Percentiles rank a stretch among this genome's conserved stretches.
Conservation (phyloP, 202 grass and related monocot genomes). For the Panicum virgatum region DNA sequence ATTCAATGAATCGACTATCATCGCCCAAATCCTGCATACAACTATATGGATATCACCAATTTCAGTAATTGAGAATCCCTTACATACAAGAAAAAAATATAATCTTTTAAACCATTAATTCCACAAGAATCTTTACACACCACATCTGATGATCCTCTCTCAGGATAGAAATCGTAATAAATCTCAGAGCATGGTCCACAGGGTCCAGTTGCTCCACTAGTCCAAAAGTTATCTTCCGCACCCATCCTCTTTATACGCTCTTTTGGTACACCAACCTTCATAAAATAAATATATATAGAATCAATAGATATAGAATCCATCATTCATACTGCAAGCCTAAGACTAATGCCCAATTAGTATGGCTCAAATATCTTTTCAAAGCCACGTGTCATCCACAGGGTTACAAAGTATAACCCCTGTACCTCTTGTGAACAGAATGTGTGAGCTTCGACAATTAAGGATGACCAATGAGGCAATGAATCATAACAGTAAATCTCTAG, state of each 20-base stretch:
- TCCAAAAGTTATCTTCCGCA: slow-evolving; percentile 97
- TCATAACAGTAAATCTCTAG: slow-evolving; percentile 11
- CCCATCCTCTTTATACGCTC: slow-evolving; percentile 96
- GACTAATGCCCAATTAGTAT: not conserved
- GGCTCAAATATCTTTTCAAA: slow-evolving; percentile 7
- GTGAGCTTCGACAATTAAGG: not conserved
- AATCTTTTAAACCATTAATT: slow-evolving; percentile 29
- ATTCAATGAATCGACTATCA: slow-evolving; percentile 95
- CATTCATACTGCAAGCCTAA: slow-evolving; percentile 5
- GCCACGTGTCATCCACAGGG: not conserved
- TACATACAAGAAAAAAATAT: slow-evolving; percentile 12
- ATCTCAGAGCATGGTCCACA: slow-evolving; percentile 99
- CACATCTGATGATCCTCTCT: slow-evolving; percentile 65
- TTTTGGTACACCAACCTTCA: slow-evolving; percentile 87
- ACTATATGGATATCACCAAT: slow-evolving; percentile 77
- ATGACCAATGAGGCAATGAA: slow-evolving; percentile 2
- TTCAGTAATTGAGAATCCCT: slow-evolving; percentile 40
- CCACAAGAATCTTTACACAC: slow-evolving; percentile 60
- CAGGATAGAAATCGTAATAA: slow-evolving; percentile 96
- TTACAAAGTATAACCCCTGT: not conserved
- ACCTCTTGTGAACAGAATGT: slow-evolving; percentile 7
- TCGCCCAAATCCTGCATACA: slow-evolving; percentile 91
- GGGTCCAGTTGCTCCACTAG: slow-evolving; percentile 83
- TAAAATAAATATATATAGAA: slow-evolving; percentile 30
- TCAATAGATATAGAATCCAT: slow-evolving; percentile 20